Base-by-base conservation (phyloP, 2,329 filamentous ascomycete species). In the Hymenoscyphus scutula region DNA sequence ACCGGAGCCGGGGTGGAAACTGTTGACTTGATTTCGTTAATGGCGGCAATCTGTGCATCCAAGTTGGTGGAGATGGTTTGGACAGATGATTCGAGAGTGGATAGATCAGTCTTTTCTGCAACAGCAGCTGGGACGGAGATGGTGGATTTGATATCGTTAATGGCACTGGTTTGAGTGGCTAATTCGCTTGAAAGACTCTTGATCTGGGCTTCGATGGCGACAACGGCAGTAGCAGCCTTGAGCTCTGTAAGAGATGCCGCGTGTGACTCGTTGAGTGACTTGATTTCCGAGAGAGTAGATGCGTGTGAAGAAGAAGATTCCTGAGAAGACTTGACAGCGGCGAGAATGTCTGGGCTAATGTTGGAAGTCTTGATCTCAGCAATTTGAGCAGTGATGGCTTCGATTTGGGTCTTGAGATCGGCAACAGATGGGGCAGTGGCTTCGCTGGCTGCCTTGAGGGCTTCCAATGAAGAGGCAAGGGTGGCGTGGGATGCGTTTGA, bases 331-430 rank as follows among this genome's bases (percentile, higher is more conserved):
- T 64, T 59, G 7, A 64, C 62, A 29, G 51, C 62, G 25, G 59
- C 51, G n/a, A 64, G 58, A 30, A 64, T 62, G 37, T 64, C 59
- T 19, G 62, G 37, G 29, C 45, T 58, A 37, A 57, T 32, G 38
- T 64, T 56, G 2, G 56, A 58, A n/a, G 34, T 59, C 45, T 65
- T 65, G 37, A 67, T 62, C 8, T 62, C 65, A 7, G 62, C 64
- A 27, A 70, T 38, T 1, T 61, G 27, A 19, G 57, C 56, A 29
- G 51, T 53, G 41, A 70, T 60, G 23, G 67, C 60, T 23, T 34
- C 63, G 54, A 68, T 60, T 61, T 68, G 48, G 38, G 67, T 59
- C 38, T 71, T 67, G 1, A 69, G 56, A 29, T 64, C 67, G 19
- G 62, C 61, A 37, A 65, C 60, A 25, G 56, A 60, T 53, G 62